Evolutionary conservation across 2,329 filamentous ascomycete genomes (phyloP).

Genomic region (Paracoccidioides lutzii): DNA sequence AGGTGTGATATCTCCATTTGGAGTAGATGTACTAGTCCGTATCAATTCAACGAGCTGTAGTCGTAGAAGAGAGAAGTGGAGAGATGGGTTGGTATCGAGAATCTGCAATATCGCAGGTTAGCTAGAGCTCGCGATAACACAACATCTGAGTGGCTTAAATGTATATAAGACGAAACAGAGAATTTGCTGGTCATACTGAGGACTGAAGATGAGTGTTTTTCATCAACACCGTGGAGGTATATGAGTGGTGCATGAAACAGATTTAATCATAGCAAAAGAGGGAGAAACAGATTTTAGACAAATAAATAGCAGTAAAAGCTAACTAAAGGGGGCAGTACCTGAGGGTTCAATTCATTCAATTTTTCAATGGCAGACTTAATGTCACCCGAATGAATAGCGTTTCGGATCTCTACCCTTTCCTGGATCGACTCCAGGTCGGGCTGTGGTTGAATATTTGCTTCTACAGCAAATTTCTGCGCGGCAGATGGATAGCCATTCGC

Average conservation of each 20-base stretch:
- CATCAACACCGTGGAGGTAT: constrained; percentile 73
- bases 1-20: constrained; percentile 59
- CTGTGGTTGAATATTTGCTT: constrained; percentile 72
- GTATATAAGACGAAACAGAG: background rate
- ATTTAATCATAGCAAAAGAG: constrained; percentile 74
- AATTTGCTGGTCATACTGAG: constrained; percentile 60
- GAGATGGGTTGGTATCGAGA: constrained; percentile 63
- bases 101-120: constrained; percentile 46
- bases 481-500: constrained; percentile 90
- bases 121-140: constrained; percentile 8
- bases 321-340: constrained; percentile 50
- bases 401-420: constrained; percentile 68
- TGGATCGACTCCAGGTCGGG: constrained; percentile 61
- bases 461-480: constrained; percentile 82
- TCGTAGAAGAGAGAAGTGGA: constrained; percentile 82
- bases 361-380: constrained; percentile 75
- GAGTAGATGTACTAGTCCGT: constrained; percentile 53
- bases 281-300: constrained; percentile 24
- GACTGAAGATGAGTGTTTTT: constrained; percentile 66
- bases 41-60: constrained; percentile 93
- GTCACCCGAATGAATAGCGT: constrained; percentile 71
- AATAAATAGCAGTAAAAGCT: constrained; percentile 7
- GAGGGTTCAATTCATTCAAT: constrained; percentile 78
- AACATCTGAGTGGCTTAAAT: background rate
- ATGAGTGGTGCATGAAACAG: constrained; percentile 99